A percentile compares a stretch with the other conserved stretches of the same genome.
Conservation (phyloP, 306 rosid species). For the Ziziphus jujuba region DNA sequence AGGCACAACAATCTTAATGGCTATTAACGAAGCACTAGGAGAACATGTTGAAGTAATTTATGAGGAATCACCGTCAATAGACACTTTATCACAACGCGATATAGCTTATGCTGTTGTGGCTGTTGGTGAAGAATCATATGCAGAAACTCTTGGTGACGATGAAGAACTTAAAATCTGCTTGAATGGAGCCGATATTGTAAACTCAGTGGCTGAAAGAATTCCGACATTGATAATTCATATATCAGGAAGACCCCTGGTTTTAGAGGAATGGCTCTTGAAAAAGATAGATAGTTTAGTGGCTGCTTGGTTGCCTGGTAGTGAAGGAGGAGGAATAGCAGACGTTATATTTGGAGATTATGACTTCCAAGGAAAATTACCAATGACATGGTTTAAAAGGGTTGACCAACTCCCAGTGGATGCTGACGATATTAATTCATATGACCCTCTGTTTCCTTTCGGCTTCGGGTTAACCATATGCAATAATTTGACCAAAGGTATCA, state of each 20-base stretch:
- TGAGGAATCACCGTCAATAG: constrained; percentile 40
- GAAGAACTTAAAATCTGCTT: constrained; percentile 49
- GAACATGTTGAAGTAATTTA: constrained; percentile 52
- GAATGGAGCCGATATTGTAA: constrained; percentile 40
- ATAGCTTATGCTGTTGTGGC: constrained; percentile 63
- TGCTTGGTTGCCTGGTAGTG: constrained; percentile 83
- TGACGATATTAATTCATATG: constrained; percentile 24
- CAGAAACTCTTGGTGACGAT: constrained; percentile 54
- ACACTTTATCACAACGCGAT: constrained; percentile 38
- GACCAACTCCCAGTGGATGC: constrained; percentile 34
- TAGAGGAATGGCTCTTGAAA: constrained; percentile 52
- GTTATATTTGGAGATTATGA: constrained; percentile 61
- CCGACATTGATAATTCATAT: constrained; percentile 68
- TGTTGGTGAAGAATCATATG: constrained; percentile 67
- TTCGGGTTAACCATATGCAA: constrained; percentile 35
- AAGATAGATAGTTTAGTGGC: constrained; percentile 63
- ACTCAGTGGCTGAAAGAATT: constrained; percentile 48
- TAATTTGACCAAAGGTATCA: not conserved
- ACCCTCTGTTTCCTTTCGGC: constrained; percentile 64
- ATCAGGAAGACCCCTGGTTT: constrained; percentile 64
- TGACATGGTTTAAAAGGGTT: constrained; percentile 61
- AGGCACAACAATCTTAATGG: constrained; percentile 80
- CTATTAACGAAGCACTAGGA: constrained; percentile 53
- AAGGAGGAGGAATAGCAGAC: constrained; percentile 72
- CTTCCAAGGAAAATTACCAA: constrained; percentile 59